Base-by-base conservation (phyloP, 2,329 filamentous ascomycete genomes). In the Gnomoniopsis sp. region DNA sequence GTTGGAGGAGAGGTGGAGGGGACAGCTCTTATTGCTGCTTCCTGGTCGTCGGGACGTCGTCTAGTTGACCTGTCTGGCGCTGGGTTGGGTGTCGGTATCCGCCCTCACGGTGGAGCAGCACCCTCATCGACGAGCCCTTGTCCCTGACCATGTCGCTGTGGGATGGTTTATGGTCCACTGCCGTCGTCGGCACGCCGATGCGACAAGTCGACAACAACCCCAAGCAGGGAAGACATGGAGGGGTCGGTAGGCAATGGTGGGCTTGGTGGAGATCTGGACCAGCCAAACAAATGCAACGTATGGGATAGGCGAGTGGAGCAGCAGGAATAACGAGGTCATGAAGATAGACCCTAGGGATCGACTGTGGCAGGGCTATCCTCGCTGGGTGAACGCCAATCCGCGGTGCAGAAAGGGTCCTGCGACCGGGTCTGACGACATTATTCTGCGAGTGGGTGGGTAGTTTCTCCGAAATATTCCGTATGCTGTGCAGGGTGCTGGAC, bases 1-100 rank as follows among this genome's bases (percentile, higher is more conserved):
- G 57, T 51, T 59, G 56, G 51, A 58, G 47, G 57, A 50, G 52
- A 54, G 48, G 57, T 58, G 56, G 47, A 47, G 44, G 21, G 49
- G 36, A 49, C 33, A 54, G 52, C 36, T 59, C 57, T 59, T 59
- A 59, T 59, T 59, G 49, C 57, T 11, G 10, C 17, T 44, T 17
- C 51, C 56, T 54, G 48, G 50, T 58, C 44, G 50, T 58, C 19
- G 26, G 48, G 44, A 41, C 41, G n/a, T 44, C 17, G 17, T 44
- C 17, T 44, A n/a, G 14, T 44, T 19, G 41, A 19, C 8, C 19
- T 19, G n/a, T 8, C 41, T 44, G 15, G n/a, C 8, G n/a, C 15
- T 44, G 41, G 41, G 10, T 17, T 19, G n/a, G 41, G 41, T 41
- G 38, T 44, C 41, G 17, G n/a, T 44, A 44, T 19, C 14, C 41